A percentile compares a stretch with the other conserved stretches of the same genome.
Evolutionary conservation across 352 stramenopile species (phyloP).

Genomic region (Phytophthora europaea): DNA sequence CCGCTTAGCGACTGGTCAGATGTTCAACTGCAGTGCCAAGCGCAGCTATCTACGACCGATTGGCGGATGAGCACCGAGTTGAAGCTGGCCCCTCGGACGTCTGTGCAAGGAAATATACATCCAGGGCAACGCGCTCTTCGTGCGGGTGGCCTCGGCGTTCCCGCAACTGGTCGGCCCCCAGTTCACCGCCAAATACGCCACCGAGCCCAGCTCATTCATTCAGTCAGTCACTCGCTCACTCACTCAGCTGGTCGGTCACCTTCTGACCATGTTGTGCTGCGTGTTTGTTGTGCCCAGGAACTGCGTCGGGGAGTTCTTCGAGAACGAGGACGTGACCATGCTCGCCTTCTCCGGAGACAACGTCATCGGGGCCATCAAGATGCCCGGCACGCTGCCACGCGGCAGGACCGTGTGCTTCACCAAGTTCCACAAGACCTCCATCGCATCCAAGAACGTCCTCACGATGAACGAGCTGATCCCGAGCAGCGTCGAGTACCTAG

Average conservation of each 20-base stretch:
- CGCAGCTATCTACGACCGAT: too few relatives aligned
- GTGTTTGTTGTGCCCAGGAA: too few relatives aligned
- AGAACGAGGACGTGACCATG: conserved; percentile 86
- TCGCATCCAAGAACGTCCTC: conserved; percentile 88
- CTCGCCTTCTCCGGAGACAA: conserved; percentile 93
- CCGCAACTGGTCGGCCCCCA: conserved; percentile 66
- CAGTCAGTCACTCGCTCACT: too few relatives aligned
- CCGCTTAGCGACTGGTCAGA: too few relatives aligned
- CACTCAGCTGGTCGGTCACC: not conserved
- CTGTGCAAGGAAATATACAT: too few relatives aligned
- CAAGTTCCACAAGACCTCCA: conserved; percentile 86
- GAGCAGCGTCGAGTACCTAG: conserved; percentile 96
- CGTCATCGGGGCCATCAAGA: conserved; percentile 84
- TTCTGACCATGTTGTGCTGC: not conserved
- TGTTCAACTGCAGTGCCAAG: too few relatives aligned
- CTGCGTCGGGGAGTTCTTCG: conserved; percentile 92
- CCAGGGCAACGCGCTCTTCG: too few relatives aligned
- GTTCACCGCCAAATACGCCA: conserved; percentile 87
- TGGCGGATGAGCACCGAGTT: too few relatives aligned
- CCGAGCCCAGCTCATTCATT: conserved; percentile 43
- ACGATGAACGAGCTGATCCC: conserved; percentile 88
- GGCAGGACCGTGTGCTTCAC: conserved; percentile 94
- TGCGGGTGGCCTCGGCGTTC: conserved; percentile 81
- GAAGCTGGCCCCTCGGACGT: too few relatives aligned
- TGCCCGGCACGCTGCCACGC: conserved; percentile 89